phyloP scores from a whole-genome alignment of 805 yeast genomes.

The Torulaspora quercuum region DNA sequence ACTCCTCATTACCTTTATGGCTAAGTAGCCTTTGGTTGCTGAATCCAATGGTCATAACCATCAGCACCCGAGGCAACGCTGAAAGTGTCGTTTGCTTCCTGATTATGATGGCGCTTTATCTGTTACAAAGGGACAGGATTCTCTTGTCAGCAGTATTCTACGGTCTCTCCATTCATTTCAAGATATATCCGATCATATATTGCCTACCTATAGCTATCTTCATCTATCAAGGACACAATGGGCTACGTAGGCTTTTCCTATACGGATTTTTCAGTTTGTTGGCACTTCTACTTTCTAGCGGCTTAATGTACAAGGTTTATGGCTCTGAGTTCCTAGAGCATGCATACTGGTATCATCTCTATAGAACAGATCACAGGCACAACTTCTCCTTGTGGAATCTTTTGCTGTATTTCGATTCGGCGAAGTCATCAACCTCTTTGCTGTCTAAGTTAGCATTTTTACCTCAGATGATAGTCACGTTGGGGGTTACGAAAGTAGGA shows the following conservation, averaged over 20 bases:
- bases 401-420: conserved; percentile 60
- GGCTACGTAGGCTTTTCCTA: conserved; percentile 34
- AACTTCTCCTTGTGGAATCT: conserved; percentile 88
- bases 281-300: conserved; percentile 49
- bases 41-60: conserved; percentile 93
- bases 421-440: conserved; percentile 17
- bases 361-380: conserved; percentile 88
- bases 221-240: conserved; percentile 16
- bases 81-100: conserved; percentile 84
- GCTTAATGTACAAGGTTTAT: conserved; percentile 61
- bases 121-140: conserved; percentile 35
- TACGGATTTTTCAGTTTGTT: conserved; percentile 42
- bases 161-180: conserved; percentile 85
- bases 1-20: conserved; percentile 23
- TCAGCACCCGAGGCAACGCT: conserved; percentile 88
- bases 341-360: conserved; percentile 78
- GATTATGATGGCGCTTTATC: conserved; percentile 56
- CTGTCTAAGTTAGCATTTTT: conserved; percentile 60
- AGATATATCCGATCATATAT: conserved; percentile 87
- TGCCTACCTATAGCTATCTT: conserved; percentile 59
- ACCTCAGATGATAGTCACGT: conserved; percentile 64
- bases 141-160: conserved; percentile 47
- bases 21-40: conserved; percentile 73
- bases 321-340: conserved; percentile 74
- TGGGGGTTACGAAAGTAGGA: conserved; percentile 16